These are phyloP conservation scores for Iberis pinnata DNA, from an alignment of 345 rosid genomes.

Conservation along the genomic window DNA sequence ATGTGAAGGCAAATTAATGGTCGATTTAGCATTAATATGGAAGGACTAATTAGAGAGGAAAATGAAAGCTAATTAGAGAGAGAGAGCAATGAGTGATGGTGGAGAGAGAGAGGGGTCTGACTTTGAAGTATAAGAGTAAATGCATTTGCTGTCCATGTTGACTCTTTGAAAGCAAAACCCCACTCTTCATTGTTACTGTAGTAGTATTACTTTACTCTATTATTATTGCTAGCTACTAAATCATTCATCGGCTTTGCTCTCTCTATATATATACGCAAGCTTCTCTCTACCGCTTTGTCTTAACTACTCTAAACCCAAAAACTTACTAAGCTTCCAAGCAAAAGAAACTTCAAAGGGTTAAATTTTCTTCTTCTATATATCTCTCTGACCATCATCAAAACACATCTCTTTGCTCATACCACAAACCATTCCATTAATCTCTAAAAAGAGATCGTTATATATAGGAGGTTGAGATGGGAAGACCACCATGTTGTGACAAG, in stretches of 20 bases:
- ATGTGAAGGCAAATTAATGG: background rate
- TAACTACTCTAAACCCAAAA: constrained; percentile 7
- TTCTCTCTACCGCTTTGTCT: constrained; percentile 23
- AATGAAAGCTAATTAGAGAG: constrained; percentile 4
- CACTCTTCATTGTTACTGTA: constrained; percentile 13
- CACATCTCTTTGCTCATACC: constrained; percentile 9
- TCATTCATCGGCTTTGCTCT: constrained; percentile 16
- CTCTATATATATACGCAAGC: constrained; percentile 17
- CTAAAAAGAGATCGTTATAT: background rate
- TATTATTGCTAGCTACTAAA: too few species aligned
- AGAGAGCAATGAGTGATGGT: constrained; percentile 11
- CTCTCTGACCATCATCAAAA: constrained; percentile 10
- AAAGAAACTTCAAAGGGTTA: background rate
- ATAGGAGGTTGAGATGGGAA: constrained; percentile 42
- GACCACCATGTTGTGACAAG: constrained; percentile 96
- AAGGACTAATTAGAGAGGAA: constrained; percentile 1
- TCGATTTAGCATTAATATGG: background rate
- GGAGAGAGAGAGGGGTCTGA: constrained; percentile 40
- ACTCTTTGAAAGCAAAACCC: constrained; percentile 40
- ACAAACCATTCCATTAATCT: background rate
- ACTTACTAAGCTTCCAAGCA: constrained; percentile 1
- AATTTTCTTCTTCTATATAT: constrained; percentile 5
- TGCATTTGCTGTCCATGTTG: constrained; percentile 57
- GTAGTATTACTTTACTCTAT: too few species aligned
- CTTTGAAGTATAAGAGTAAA: constrained; percentile 58